Evolutionary conservation across 345 rosid genomes (phyloP).

Genomic region (Mallotus nudiflorus): DNA sequence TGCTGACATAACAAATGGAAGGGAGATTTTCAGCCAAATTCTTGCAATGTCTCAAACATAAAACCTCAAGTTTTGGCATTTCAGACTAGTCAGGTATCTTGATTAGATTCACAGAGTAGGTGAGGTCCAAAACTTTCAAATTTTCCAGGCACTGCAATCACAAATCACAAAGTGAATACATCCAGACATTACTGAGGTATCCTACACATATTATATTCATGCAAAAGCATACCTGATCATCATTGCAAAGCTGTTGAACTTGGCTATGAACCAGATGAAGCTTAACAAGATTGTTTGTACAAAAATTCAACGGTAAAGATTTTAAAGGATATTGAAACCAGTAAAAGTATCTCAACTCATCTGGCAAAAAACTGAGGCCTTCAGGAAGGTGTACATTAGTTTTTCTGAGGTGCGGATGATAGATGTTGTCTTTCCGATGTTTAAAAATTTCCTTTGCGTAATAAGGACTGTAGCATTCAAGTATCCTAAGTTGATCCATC

Average conservation of each 20-base stretch:
- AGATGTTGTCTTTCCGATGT: background rate
- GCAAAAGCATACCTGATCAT: background rate
- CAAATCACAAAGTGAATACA: no score
- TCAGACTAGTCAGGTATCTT: no score
- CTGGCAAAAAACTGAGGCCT: background rate
- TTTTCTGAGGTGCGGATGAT: background rate
- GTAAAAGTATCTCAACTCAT: background rate
- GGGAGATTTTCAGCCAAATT: slow-evolving; percentile 9
- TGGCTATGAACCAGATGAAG: background rate
- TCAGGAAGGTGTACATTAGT: background rate
- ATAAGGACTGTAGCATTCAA: no score
- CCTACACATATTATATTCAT: no score
- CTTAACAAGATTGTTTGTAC: background rate
- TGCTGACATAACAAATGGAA: background rate
- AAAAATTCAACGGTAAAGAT: background rate
- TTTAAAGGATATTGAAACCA: no score
- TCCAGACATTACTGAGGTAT: no score
- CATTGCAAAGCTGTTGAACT: background rate
- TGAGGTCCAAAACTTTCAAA: no score
- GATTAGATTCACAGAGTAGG: no score
- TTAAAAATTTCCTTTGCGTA: background rate
- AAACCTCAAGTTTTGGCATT: slow-evolving; percentile 5
- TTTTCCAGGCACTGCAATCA: no score
- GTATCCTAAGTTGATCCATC: no score
- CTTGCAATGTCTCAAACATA: background rate